These are phyloP conservation scores for Blastomyces emzantsi DNA, from an alignment of 2,329 filamentous ascomycete genomes.

Conservation along the genomic window DNA sequence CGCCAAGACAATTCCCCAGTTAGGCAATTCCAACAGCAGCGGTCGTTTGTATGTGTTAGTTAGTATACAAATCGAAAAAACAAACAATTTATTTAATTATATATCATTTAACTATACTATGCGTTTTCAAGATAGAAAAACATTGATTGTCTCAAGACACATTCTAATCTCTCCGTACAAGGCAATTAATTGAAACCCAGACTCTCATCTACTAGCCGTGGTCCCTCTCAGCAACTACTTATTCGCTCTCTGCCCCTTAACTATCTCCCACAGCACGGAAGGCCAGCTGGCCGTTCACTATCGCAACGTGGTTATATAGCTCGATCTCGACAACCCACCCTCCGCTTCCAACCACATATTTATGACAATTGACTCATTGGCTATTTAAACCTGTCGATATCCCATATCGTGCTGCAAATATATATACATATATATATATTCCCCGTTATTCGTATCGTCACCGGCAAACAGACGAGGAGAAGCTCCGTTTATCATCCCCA, in stretches of 20 bases:
- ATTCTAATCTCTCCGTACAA: not conserved
- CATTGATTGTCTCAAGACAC: not conserved
- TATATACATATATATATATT: not conserved
- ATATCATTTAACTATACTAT: not conserved
- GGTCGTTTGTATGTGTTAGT: not conserved
- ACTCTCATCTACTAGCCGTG: too few relatives aligned
- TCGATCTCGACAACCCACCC: not conserved
- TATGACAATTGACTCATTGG: not conserved
- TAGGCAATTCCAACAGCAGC: not conserved
- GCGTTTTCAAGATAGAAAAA: too few relatives aligned
- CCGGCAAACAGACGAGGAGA: not conserved
- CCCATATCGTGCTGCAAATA: too few relatives aligned
- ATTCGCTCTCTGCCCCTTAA: not conserved
- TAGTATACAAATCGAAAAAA: not conserved
- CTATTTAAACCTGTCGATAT: not conserved
- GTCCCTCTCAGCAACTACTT: not conserved
- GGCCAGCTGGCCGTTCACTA: slow-evolving; percentile 8
- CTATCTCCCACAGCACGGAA: not conserved
- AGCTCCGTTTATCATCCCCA: not conserved
- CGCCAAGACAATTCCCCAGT: not conserved
- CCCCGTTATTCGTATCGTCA: not conserved
- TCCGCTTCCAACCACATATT: not conserved
- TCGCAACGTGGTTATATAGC: slow-evolving; percentile 5
- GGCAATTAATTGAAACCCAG: too few relatives aligned
- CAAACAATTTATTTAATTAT: not conserved